These are phyloP conservation scores for Sungouiozyma ichnusensis DNA, from an alignment of 805 yeast genomes.

Conservation along the genomic window DNA sequence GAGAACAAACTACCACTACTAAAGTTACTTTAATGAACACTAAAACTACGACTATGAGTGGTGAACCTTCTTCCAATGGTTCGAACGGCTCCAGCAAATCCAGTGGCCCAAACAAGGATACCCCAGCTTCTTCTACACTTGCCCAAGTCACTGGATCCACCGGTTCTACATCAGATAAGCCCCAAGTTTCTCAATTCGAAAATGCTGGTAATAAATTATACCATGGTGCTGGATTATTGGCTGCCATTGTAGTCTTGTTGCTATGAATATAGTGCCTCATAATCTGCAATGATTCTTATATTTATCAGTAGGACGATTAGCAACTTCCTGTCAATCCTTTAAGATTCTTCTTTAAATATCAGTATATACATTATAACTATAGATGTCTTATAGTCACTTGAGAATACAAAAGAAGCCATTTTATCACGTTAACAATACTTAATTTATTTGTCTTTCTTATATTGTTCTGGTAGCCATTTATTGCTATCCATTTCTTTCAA, in stretches of 20 bases:
- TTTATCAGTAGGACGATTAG: too few relatives aligned
- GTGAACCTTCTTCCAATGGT: too few relatives aligned
- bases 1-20: not conserved
- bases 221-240: not conserved
- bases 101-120: too few relatives aligned
- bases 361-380: not conserved
- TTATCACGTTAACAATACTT: not conserved
- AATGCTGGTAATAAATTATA: not conserved
- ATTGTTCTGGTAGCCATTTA: conserved; percentile 6
- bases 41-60: not conserved
- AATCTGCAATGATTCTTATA: too few relatives aligned
- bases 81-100: not conserved
- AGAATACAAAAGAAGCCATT: not conserved
- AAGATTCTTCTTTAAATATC: not conserved
- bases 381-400: too few relatives aligned
- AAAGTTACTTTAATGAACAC: not conserved
- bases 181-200: not conserved
- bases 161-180: not conserved
- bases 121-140: not conserved
- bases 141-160: not conserved
- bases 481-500: conserved; percentile 1
- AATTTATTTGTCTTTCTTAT: conserved; percentile 1
- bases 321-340: too few relatives aligned
- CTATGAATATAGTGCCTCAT: conserved; percentile 7
- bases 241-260: conserved; percentile 15